phyloP scores from a whole-genome alignment of 2,329 filamentous ascomycete genomes.

The Cryphonectria carpinicola region DNA sequence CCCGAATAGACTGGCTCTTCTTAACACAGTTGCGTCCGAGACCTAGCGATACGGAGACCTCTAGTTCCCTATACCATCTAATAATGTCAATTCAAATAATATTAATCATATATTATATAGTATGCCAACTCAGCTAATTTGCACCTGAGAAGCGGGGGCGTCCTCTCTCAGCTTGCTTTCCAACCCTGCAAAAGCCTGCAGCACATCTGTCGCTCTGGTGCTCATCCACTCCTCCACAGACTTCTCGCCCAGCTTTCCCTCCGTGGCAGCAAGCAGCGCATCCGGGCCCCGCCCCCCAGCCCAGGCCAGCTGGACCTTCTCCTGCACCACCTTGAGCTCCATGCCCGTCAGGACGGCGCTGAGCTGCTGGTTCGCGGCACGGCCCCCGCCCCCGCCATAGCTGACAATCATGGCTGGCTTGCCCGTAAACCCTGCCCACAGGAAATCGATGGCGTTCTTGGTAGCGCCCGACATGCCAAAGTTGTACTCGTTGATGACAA shows the following conservation, averaged over 20 bases:
- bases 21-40: no score
- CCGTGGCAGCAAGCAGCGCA: not conserved
- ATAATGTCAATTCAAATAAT: no score
- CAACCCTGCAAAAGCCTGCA: slow-evolving; percentile 19
- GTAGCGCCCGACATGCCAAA: slow-evolving; percentile 55
- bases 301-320: slow-evolving; percentile 16
- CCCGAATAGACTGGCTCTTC: no score
- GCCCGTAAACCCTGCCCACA: slow-evolving; percentile 60
- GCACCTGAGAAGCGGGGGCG: not conserved
- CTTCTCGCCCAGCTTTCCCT: slow-evolving; percentile 19
- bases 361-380: slow-evolving; percentile 36
- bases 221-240: slow-evolving; percentile 16
- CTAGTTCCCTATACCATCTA: no score
- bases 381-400: slow-evolving; percentile 46
- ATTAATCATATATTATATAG: not conserved
- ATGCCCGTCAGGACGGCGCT: slow-evolving; percentile 29
- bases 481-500: slow-evolving; percentile 62
- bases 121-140: not conserved
- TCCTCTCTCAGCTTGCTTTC: slow-evolving; percentile 8
- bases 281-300: slow-evolving; percentile 13
- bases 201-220: slow-evolving; percentile 13
- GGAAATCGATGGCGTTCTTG: slow-evolving; percentile 67
- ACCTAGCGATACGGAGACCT: no score
- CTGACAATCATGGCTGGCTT: slow-evolving; percentile 58
- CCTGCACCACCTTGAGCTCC: slow-evolving; percentile 30